Evolutionary conservation across 2,329 filamentous ascomycete species (phyloP).

Genomic region (Neonectria magnoliae): DNA sequence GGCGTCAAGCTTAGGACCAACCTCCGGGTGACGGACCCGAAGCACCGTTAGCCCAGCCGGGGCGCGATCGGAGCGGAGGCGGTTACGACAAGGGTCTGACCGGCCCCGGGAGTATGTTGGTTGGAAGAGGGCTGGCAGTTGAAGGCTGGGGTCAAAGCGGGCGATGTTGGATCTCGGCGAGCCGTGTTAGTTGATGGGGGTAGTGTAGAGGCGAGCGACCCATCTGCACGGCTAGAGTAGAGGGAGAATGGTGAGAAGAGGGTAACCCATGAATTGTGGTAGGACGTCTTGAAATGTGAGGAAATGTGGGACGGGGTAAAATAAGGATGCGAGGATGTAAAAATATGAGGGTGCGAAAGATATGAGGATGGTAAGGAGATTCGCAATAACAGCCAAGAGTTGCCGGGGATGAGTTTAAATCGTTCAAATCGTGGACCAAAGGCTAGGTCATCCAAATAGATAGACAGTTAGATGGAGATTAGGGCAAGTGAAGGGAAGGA

Average conservation of each 20-base stretch:
- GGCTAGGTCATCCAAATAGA: background rate
- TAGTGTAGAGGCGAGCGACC: background rate
- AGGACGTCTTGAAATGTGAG: background rate
- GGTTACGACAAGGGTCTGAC: constrained; percentile 22
- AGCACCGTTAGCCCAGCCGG: constrained; percentile 19
- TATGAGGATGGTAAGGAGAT: background rate
- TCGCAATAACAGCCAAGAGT: background rate
- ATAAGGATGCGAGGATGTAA: too few species aligned
- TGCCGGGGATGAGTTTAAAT: background rate
- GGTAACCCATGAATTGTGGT: background rate
- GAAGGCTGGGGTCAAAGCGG: constrained; percentile 14
- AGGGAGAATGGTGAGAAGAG: background rate
- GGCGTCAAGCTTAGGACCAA: constrained; percentile 21
- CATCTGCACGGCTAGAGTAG: constrained; percentile 10
- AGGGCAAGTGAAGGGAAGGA: background rate
- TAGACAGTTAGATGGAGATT: background rate
- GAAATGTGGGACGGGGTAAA: background rate
- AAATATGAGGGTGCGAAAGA: background rate
- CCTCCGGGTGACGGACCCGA: constrained; percentile 23
- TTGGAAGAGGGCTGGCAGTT: constrained; percentile 16
- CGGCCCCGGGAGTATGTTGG: constrained; percentile 16
- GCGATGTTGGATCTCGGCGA: constrained; percentile 9
- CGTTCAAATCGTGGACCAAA: background rate
- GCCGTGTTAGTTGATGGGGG: constrained; percentile 3
- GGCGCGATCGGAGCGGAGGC: constrained; percentile 22